These are phyloP conservation scores for Funneliformis mosseae DNA, from an alignment of 192 early-diverging fungal genomes.

Conservation along the genomic window DNA sequence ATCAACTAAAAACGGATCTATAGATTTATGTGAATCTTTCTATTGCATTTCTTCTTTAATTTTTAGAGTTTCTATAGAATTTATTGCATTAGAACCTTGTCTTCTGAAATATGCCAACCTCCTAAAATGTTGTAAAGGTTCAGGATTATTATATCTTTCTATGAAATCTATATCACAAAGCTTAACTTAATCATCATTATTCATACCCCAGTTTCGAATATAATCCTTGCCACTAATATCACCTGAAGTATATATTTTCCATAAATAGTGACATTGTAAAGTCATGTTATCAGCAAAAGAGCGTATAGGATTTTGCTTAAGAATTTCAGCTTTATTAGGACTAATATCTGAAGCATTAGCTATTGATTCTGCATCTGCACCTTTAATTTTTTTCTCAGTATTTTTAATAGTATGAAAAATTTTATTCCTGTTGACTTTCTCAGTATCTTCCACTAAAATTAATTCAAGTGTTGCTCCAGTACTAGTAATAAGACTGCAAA, in stretches of 20 bases:
- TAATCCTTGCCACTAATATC: slow-evolving; percentile 13
- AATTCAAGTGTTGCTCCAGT: slow-evolving; percentile 10
- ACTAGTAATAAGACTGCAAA: no score
- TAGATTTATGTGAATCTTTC: no score
- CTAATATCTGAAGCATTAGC: slow-evolving; percentile 18
- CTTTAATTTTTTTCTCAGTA: slow-evolving; percentile 27
- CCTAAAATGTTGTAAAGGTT: slow-evolving; percentile 23
- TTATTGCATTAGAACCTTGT: slow-evolving; percentile 22
- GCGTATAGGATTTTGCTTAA: slow-evolving; percentile 24
- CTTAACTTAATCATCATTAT: neutral
- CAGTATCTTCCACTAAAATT: slow-evolving; percentile 2
- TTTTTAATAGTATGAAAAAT: slow-evolving; percentile 23
- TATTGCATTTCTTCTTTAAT: no score
- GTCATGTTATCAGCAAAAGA: slow-evolving; percentile 2
- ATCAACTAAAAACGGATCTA: no score
- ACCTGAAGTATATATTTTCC: slow-evolving; percentile 21
- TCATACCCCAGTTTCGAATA: no score
- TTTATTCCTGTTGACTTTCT: slow-evolving; percentile 20
- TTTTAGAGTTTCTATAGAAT: slow-evolving; percentile 29
- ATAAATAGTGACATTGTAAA: no score
- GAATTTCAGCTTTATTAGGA: slow-evolving; percentile 20
- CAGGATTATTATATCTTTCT: slow-evolving; percentile 22
- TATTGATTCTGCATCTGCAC: slow-evolving; percentile 20
- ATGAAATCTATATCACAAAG: slow-evolving; percentile 21
- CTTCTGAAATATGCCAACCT: no score